Percentiles rank a stretch among this genome's conserved stretches.
Conservation (phyloP, 75 land plant species). For the Azolla pinnata region DNA sequence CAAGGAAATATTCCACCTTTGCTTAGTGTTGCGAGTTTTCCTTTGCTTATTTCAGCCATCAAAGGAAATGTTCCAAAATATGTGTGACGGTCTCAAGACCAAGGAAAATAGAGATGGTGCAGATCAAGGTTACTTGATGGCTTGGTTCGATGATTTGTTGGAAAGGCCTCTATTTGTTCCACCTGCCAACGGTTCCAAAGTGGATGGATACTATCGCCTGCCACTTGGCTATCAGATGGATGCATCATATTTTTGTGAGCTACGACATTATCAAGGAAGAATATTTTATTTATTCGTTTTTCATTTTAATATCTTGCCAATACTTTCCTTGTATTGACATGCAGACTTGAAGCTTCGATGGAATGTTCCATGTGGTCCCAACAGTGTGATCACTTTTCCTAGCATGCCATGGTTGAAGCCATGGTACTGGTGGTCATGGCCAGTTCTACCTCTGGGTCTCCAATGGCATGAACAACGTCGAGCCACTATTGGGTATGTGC, state of each 20-base stretch:
- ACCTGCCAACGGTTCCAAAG: constrained; percentile 61
- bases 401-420: constrained; percentile 80
- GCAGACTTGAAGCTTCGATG: constrained; percentile 72
- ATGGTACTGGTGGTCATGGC: constrained; percentile 99
- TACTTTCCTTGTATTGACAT: too few relatives aligned
- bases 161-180: constrained; percentile 82
- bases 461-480: constrained; percentile 76
- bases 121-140: constrained; percentile 77
- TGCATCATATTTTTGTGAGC: constrained; percentile 90
- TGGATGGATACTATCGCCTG: constrained; percentile 73
- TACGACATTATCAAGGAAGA: not conserved
- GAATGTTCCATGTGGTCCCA: constrained; percentile 90
- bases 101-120: constrained; percentile 77
- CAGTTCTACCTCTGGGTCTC: constrained; percentile 73
- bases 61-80: constrained; percentile 45
- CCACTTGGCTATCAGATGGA: constrained; percentile 99
- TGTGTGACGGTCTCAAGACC: constrained; percentile 49
- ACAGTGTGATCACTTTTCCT: constrained; percentile 86
- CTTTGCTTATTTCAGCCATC: constrained; percentile 61
- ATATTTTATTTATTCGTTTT: too few relatives aligned
- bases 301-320: not conserved
- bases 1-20: too few relatives aligned
- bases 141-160: constrained; percentile 72
- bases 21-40: too few relatives aligned
- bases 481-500: constrained; percentile 68